These are phyloP conservation scores for Neonectria coccinea DNA, from an alignment of 2,329 filamentous ascomycete genomes.

Conservation along the genomic window DNA sequence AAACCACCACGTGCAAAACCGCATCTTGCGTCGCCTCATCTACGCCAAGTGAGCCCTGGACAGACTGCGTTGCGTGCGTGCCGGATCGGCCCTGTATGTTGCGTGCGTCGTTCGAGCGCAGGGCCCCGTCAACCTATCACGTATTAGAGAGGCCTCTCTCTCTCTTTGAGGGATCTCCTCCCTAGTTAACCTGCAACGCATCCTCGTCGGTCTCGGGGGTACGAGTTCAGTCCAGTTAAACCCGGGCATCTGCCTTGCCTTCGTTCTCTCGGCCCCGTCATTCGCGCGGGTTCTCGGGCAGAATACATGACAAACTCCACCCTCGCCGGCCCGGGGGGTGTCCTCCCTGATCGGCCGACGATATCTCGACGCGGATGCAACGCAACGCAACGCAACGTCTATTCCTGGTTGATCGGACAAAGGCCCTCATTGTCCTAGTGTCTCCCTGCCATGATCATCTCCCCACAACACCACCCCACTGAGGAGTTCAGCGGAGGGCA, in stretches of 20 bases:
- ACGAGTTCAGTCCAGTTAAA: background rate
- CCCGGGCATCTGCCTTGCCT: background rate
- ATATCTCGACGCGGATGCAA: slow-evolving; percentile 3
- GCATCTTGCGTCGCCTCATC: background rate
- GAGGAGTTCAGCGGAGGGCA: background rate
- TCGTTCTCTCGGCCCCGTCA: slow-evolving; percentile 5
- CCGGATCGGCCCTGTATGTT: slow-evolving; percentile 9
- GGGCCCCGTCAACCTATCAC: background rate
- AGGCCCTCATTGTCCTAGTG: slow-evolving; percentile 8
- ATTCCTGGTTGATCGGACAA: slow-evolving; percentile 9
- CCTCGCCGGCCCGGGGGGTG: slow-evolving; percentile 7
- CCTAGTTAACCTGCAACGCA: background rate
- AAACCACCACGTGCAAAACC: background rate
- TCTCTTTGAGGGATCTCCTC: too few relatives aligned
- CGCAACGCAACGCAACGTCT: background rate
- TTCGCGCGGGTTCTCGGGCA: slow-evolving; percentile 3
- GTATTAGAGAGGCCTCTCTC: background rate
- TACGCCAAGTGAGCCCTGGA: background rate
- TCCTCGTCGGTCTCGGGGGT: background rate
- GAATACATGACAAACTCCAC: background rate
- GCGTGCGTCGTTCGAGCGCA: slow-evolving; percentile 1
- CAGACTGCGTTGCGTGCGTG: background rate
- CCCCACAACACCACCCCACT: slow-evolving; percentile 15
- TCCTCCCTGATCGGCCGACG: slow-evolving; percentile 10
- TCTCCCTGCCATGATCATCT: slow-evolving; percentile 19